Evolutionary conservation across 768 basidiomycete species (phyloP).

Genomic region (Mycena metata): DNA sequence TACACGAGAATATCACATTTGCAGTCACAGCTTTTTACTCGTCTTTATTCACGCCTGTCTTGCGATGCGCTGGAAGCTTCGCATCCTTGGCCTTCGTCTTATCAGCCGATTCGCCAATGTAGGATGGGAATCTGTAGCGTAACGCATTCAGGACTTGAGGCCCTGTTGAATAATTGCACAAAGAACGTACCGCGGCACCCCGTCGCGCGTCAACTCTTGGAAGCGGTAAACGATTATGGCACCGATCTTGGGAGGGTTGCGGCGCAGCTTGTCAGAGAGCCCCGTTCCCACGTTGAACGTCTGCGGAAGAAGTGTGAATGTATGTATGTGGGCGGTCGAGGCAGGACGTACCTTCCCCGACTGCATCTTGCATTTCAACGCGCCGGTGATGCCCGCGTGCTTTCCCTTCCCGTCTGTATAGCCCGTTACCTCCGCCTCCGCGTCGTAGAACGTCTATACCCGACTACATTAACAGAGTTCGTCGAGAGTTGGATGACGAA

Average conservation of each 20-base stretch:
- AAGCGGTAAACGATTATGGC: constrained; percentile 71
- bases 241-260: constrained; percentile 67
- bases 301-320: constrained; percentile 43
- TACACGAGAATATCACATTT: neutral
- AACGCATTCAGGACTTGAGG: neutral
- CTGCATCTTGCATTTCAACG: constrained; percentile 69
- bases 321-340: neutral
- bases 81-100: constrained; percentile 70
- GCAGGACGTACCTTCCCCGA: constrained; percentile 65
- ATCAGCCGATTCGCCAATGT: constrained; percentile 64
- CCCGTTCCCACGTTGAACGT: constrained; percentile 71
- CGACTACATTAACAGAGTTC: constrained; percentile 2
- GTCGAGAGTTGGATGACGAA: neutral
- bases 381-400: constrained; percentile 62
- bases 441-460: constrained; percentile 68
- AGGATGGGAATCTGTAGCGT: constrained; percentile 65
- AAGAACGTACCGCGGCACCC: constrained; percentile 63
- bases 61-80: constrained; percentile 59
- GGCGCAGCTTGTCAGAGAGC: constrained; percentile 65
- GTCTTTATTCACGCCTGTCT: constrained; percentile 37
- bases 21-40: neutral
- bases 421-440: constrained; percentile 71
- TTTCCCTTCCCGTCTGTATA: constrained; percentile 68
- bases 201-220: constrained; percentile 69
- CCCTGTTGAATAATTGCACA: neutral